Percentiles rank a stretch among this genome's conserved stretches.
Conservation (phyloP, 371 early-diverging fungal genomes). For the Mortierella sp. region DNA sequence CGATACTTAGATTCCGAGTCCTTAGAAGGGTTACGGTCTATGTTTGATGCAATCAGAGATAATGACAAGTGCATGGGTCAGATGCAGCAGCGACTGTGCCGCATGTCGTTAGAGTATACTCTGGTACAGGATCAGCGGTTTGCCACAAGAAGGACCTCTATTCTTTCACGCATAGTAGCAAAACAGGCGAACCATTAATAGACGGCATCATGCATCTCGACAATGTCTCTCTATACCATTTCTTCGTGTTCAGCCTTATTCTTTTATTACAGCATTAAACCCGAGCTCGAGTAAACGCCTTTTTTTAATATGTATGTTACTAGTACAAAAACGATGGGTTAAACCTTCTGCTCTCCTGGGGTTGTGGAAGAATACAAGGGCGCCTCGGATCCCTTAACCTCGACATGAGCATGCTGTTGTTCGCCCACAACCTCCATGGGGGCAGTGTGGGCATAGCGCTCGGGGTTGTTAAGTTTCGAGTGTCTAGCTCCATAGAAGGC, state of each 20-base stretch:
- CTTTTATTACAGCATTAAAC: not conserved
- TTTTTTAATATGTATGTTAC: too few species aligned
- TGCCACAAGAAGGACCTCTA: not conserved
- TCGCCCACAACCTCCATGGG: conserved; percentile 21
- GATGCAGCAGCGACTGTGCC: not conserved
- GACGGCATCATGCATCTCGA: too few species aligned
- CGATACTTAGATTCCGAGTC: conserved; percentile 1
- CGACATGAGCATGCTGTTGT: conserved; percentile 7
- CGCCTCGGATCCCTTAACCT: conserved; percentile 16
- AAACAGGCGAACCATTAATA: not conserved
- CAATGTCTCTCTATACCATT: not conserved
- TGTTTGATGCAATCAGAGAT: not conserved
- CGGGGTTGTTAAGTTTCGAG: conserved; percentile 47
- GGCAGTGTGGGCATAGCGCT: conserved; percentile 34
- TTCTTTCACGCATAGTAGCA: not conserved
- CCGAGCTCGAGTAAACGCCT: not conserved
- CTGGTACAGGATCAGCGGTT: not conserved
- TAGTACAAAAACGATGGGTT: not conserved
- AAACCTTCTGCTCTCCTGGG: conserved; percentile 4
- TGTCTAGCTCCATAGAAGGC: conserved; percentile 17
- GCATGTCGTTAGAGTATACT: conserved; percentile 1
- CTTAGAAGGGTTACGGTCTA: not conserved
- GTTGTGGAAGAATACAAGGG: not conserved
- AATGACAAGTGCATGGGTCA: not conserved
- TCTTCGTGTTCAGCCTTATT: not conserved